Evolutionary conservation across 768 basidiomycete species (phyloP), one percentile per base, ranked within the genome.

Genomic region (button mushroom (Agaricus bisporus)): DNA sequence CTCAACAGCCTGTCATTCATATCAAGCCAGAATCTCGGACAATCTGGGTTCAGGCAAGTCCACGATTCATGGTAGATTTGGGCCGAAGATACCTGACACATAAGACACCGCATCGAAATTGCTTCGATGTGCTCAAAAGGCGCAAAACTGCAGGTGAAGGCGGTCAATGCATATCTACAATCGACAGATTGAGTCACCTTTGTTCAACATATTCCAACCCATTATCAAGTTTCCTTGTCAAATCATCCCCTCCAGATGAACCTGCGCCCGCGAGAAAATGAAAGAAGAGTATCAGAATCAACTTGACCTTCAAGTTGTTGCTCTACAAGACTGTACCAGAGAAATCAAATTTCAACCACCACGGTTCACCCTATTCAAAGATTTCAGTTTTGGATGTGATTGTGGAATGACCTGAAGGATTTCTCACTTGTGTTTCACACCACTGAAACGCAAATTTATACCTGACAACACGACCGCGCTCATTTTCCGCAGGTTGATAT

Each of bases 371-470:
- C 77, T 78, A 44, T 22, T 54, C 39, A 26, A 28, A 32, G 32
- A 47, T 17, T 32, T 32, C 15, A 42, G 39, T n/a, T 43, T 36
- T 7, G 41, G 44, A 17, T 15, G 32, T 36, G 35, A 39, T 11
- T n/a, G 28, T 25, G 12, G 25, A 50, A 22, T 36, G 28, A 22
- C 22, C 32, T 6, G 28, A 12, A 46, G 36, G 18, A 28, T 60
- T 49, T 58, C 32, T 32, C 11, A 67, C 87, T 70, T 91, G 90
- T 41, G 73, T 77, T 56, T 83, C 78, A 58, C 87, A 88, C 88
- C 89, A 92, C 59, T 86, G 85, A 58, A 92, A 92, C 4, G 85
- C 83, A 60, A 92, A 91, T 64, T 91, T 92, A 64, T 81, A 88
- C 6, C 89, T 74, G 11, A 88, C 75, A n/a, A 88, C 80, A n/a